A percentile compares a stretch with the other conserved stretches of the same genome.
Conservation (phyloP, 192 early-diverging fungal species). For the Podila epigama region DNA sequence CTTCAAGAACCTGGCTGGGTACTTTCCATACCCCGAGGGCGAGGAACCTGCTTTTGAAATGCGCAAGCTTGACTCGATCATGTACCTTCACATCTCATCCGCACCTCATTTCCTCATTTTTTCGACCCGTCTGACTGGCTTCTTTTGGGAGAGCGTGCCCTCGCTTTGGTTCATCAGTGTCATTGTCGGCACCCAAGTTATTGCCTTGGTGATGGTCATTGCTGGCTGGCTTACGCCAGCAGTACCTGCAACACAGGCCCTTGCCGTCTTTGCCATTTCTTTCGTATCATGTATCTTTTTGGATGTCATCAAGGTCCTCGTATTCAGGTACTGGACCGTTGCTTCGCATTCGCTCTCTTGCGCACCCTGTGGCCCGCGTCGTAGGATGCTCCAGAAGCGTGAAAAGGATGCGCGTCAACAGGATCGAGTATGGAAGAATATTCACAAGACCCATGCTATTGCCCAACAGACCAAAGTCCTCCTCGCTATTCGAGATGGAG, state of each 20-base stretch:
- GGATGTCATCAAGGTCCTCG: constrained; percentile 71
- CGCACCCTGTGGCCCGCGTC: constrained; percentile 31
- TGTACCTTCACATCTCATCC: constrained; percentile 79
- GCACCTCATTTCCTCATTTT: constrained; percentile 83
- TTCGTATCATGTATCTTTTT: constrained; percentile 64
- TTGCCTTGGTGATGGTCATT: constrained; percentile 66
- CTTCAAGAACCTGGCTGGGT: constrained; percentile 49
- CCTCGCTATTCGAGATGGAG: constrained; percentile 18
- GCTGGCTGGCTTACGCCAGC: constrained; percentile 52
- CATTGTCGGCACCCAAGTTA: constrained; percentile 72
- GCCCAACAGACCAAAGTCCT: constrained; percentile 26
- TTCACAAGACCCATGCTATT: constrained; percentile 10
- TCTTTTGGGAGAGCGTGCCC: constrained; percentile 70
- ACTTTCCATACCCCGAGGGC: constrained; percentile 30
- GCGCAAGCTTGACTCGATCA: constrained; percentile 65
- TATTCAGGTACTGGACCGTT: constrained; percentile 29
- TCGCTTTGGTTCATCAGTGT: constrained; percentile 62
- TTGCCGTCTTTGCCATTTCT: constrained; percentile 62
- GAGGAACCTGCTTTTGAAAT: constrained; percentile 13
- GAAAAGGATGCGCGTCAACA: constrained; percentile 4
- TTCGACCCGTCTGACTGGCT: constrained; percentile 67
- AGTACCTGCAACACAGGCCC: constrained; percentile 57
- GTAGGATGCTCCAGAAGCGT: constrained; percentile 23
- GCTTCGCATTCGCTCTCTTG: constrained; percentile 16
- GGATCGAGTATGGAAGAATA: constrained; percentile 24